These are phyloP conservation scores for Hemisphaericaspora xylanilytica DNA, from an alignment of 1,139 yeast species.

Conservation along the genomic window DNA sequence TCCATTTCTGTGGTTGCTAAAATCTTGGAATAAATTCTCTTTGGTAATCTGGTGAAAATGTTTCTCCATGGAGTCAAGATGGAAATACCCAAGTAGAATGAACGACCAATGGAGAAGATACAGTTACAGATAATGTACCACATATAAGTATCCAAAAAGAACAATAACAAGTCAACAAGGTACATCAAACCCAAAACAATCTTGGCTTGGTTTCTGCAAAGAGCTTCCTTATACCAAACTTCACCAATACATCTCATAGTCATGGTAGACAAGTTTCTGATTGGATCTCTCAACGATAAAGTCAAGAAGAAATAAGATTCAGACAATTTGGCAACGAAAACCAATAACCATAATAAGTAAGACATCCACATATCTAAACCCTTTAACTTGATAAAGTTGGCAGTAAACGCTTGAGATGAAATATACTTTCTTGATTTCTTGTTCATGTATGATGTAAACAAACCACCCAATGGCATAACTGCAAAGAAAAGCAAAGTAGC, in stretches of 20 bases:
- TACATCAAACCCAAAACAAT: slow-evolving; percentile 90
- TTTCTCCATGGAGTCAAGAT: slow-evolving; percentile 99
- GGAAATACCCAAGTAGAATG: slow-evolving; percentile 97
- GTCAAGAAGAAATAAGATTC: slow-evolving; percentile 95
- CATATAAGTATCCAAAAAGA: slow-evolving; percentile 97
- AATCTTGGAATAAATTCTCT: slow-evolving; percentile 96
- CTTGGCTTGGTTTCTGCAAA: slow-evolving; percentile 84
- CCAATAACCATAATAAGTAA: slow-evolving; percentile 83
- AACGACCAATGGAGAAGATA: slow-evolving; percentile 93
- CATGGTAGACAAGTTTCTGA: slow-evolving; percentile 57
- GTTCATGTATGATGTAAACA: slow-evolving; percentile 90
- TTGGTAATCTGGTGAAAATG: slow-evolving; percentile 94
- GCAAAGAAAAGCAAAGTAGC: slow-evolving; percentile 83
- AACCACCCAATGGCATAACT: slow-evolving; percentile 95
- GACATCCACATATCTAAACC: slow-evolving; percentile 98
- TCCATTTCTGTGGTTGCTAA: slow-evolving; percentile 99
- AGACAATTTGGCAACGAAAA: slow-evolving; percentile 80
- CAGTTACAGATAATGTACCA: slow-evolving; percentile 97
- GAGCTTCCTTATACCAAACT: slow-evolving; percentile 70
- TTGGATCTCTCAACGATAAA: slow-evolving; percentile 90
- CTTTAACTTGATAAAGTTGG: slow-evolving; percentile 73
- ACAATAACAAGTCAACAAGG: slow-evolving; percentile 85
- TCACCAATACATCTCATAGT: slow-evolving; percentile 72
- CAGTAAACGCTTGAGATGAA: slow-evolving; percentile 95
- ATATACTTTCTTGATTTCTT: slow-evolving; percentile 86